phyloP scores from a whole-genome alignment of 177 flowering plant genomes.

The Vitis hybrid region DNA sequence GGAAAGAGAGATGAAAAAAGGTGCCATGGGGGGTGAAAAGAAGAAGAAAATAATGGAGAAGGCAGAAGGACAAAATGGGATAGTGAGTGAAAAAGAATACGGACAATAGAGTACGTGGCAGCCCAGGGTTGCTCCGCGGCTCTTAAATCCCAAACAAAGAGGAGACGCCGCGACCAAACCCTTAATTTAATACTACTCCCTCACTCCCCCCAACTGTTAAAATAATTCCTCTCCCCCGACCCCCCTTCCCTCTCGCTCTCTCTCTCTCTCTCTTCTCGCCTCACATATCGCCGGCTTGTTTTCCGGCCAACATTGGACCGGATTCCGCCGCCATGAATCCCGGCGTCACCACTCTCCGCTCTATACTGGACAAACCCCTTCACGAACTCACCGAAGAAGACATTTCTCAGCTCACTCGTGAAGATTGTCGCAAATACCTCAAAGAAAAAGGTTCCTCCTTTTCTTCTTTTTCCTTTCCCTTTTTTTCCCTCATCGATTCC shows the following conservation, averaged over 20 bases:
- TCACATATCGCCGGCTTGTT: not conserved
- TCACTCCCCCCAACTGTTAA: not conserved
- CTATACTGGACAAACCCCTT: slow-evolving; percentile 85
- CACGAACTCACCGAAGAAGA: slow-evolving; percentile 89
- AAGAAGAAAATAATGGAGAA: not conserved
- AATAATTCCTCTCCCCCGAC: not conserved
- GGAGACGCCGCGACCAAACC: slow-evolving; percentile 12
- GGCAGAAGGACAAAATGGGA: not conserved
- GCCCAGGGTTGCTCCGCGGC: slow-evolving; percentile 33
- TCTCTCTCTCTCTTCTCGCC: not conserved
- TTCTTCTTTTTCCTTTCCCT: not conserved
- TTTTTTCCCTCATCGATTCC: slow-evolving; percentile 3
- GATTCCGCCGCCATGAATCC: slow-evolving; percentile 41
- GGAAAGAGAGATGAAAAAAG: too few species aligned
- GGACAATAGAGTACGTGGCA: slow-evolving; percentile 31
- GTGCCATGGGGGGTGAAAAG: not conserved
- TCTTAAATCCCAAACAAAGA: slow-evolving; percentile 7
- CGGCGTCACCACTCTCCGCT: slow-evolving; percentile 39
- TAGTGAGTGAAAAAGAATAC: not conserved
- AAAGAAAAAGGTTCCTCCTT: slow-evolving; percentile 70
- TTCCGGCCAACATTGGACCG: slow-evolving; percentile 18
- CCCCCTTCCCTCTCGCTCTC: not conserved
- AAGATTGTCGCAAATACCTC: slow-evolving; percentile 95
- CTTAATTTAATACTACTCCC: not conserved
- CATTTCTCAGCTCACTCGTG: slow-evolving; percentile 97